Percentiles rank a stretch among this genome's conserved stretches.
Evolutionary conservation across 2,329 filamentous ascomycete species (phyloP).

Genomic region (Aspergillus ochraceus): DNA sequence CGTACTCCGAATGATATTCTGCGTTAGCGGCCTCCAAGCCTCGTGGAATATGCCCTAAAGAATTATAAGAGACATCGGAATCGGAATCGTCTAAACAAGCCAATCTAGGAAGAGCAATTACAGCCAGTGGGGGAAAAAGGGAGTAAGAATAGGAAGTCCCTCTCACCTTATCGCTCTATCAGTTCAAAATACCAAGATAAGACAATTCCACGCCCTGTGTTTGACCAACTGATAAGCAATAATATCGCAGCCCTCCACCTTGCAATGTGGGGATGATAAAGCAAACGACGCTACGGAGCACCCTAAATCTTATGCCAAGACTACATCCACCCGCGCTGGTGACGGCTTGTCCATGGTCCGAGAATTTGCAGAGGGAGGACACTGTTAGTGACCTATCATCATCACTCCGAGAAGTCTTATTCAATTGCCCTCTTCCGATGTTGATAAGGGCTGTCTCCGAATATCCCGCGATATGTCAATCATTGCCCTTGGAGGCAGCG

Average conservation of each 20-base stretch:
- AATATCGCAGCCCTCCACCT: not conserved
- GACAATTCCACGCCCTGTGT: not conserved
- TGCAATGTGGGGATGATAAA: not conserved
- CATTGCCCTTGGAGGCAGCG: too few species aligned
- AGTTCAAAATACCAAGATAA: not conserved
- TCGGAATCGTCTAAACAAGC: not conserved
- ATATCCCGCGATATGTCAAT: not conserved
- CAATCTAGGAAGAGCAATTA: not conserved
- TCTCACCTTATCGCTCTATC: not conserved
- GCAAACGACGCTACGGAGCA: not conserved
- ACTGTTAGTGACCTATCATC: too few species aligned
- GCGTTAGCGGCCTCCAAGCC: too few species aligned
- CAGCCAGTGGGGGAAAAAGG: not conserved
- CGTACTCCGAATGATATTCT: too few species aligned
- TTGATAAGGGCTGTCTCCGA: not conserved
- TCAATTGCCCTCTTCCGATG: too few species aligned
- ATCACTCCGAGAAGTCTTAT: too few species aligned
- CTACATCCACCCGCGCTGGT: not conserved
- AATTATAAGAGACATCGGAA: too few species aligned
- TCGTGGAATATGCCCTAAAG: too few species aligned
- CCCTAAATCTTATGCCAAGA: not conserved
- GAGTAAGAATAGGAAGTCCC: not conserved
- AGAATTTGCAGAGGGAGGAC: not conserved
- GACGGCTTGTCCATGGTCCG: not conserved
- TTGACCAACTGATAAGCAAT: not conserved